Evolutionary conservation across 2,329 filamentous ascomycete species (phyloP), one percentile per base, ranked within the genome.

Genomic region (Pochonia chlamydosporia): DNA sequence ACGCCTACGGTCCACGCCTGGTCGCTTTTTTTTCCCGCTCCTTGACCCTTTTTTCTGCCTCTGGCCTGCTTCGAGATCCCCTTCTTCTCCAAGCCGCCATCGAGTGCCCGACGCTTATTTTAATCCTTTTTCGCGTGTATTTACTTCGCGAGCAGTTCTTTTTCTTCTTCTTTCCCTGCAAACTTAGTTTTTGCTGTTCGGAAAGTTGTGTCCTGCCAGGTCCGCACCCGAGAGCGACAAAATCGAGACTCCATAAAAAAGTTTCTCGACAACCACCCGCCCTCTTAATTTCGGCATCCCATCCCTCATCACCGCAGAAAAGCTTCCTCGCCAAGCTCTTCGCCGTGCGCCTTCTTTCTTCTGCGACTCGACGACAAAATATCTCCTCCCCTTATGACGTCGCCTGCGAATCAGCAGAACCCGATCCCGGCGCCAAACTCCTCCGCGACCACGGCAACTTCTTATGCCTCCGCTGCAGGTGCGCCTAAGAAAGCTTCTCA

Each of bases 381-480:
- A 3, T 20, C 31, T 48, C 23, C 20, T 49, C 57, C 58, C 64
- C 63, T 70, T 79, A 81, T 81, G 78, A 81, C 77, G 76, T 81
- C 78, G 68, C 68, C 75, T 75, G 74, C 72, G 57, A 73, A 68
- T 64, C 68, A 75, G 69, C 72, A 75, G 64, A 74, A 70, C 63
- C 64, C 69, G 63, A 75, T 66, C 60, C 68, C 75, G 77, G 78
- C 79, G 73, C 73, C 74, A 63, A 79, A 71, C 68, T 70, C 71
- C 66, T 72, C 75, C 68, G 72, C 76, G 65, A 71, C 76, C 63
- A 73, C 77, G 66, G 73, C 77, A 67, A 63, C 70, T 66, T 84
- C 81, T 65, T 84, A 84, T 80, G 81, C 81, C 73, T 82, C 80
- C 60, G 80, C 81, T 71, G 81, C 75, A 65, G 73, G 77, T 72